Evolutionary conservation across 352 stramenopile genomes (phyloP), one percentile per base, ranked within the genome.

Genomic region (Phytophthora chlamydospora): DNA sequence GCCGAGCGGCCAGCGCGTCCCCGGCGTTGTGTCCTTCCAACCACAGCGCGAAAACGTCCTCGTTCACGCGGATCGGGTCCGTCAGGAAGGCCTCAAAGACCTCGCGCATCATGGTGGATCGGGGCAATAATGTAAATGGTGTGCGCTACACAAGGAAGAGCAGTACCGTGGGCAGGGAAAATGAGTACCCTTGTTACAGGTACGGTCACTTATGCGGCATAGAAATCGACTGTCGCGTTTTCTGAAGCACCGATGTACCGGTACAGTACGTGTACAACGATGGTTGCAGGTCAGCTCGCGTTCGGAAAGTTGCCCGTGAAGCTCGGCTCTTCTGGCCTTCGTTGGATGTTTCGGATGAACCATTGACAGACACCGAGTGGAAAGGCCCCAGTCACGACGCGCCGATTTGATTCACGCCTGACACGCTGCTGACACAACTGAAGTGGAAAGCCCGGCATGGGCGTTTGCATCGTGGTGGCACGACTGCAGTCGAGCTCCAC

Each of bases 71-170:
- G 62, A 93, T 86, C 47, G 84, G 84, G 44, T 93, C 84, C 39
- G 84, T 93, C 49, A 93, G 48, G 62, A 93, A 93, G 46, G 84
- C 80, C 64, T 91, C 84, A 57, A 91, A 93, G 58, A 93, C 81
- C 64, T 91, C 81, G 12, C 84, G 81, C 81, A 91, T 90, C 65
- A 80, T 77, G 43, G 17, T 39, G n/a, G n/a, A n/a, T n/a, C n/a
- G n/a, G n/a, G n/a, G n/a, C n/a, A n/a, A n/a, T n/a, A n/a, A n/a
- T 29, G 3, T 6, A 29, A 29, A 29, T 29, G 3, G 24, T 4
- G 24, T 29, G 0, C 24, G 24, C 24, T 29, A 29, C 24, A 29
- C 24, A 29, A 6, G 24, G 24, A 29, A 29, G 3, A 29, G 24
- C 4, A 29, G 24, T 29, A 29, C 24, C 2, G 24, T 29, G 24